Conservation (phyloP, 805 yeast species). For the Candida incommunis region DNA sequence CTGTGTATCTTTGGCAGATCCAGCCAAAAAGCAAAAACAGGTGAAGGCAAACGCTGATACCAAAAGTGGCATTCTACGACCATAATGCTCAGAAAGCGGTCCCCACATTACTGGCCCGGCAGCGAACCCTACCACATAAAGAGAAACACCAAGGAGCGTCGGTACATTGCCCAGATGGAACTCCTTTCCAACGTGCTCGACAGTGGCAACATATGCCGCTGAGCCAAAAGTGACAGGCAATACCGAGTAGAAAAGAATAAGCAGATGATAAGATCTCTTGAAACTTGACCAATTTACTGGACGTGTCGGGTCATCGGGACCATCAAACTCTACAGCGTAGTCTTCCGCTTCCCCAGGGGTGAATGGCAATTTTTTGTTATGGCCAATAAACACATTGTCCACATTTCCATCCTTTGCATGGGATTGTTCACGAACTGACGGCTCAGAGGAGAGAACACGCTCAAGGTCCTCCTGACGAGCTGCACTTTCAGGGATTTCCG, state of each 20-base stretch:
- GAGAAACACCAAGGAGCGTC: conserved; percentile 53
- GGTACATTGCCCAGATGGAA: conserved; percentile 48
- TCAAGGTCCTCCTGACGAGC: too few relatives aligned
- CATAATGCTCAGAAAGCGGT: conserved; percentile 59
- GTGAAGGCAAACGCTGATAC: conserved; percentile 38
- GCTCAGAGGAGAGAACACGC: too few relatives aligned
- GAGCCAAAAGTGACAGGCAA: conserved; percentile 59
- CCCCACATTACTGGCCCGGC: conserved; percentile 78
- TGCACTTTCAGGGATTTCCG: too few relatives aligned
- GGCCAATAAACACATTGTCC: conserved; percentile 1
- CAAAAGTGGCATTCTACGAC: conserved; percentile 47
- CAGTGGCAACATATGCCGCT: conserved; percentile 62
- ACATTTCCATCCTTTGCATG: too few relatives aligned
- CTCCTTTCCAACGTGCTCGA: conserved; percentile 30
- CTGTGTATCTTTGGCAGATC: conserved; percentile 58
- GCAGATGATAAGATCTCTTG: conserved; percentile 33
- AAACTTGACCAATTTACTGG: conserved; percentile 63
- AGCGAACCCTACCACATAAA: conserved; percentile 73
- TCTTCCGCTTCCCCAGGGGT: conserved; percentile 9
- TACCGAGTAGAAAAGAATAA: conserved; percentile 35
- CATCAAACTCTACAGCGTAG: conserved; percentile 61
- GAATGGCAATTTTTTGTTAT: conserved; percentile 6
- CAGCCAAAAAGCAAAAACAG: conserved; percentile 52
- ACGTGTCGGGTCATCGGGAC: conserved; percentile 63
- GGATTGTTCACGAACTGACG: too few relatives aligned